Evolutionary conservation across 1,284 basidiomycete species (phyloP).

Genomic region (Inonotus obliquus): DNA sequence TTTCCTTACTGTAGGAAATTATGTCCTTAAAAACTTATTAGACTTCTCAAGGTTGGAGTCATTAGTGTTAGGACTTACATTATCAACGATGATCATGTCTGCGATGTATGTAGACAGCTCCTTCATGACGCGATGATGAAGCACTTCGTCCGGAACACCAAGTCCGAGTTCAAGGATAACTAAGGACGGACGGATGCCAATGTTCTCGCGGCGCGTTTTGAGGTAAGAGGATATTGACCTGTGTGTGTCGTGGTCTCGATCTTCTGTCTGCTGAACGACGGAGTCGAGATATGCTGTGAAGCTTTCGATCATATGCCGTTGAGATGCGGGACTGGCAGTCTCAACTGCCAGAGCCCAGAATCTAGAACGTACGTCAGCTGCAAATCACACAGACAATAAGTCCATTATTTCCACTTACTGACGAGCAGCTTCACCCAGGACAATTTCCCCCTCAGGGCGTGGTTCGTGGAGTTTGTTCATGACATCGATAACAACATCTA

Average conservation of each 20-base stretch:
- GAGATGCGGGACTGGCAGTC: slow-evolving; percentile 45
- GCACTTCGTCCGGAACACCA: slow-evolving; percentile 51
- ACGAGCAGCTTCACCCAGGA: slow-evolving; percentile 30
- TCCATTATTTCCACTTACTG: slow-evolving; percentile 23
- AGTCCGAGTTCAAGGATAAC: slow-evolving; percentile 49
- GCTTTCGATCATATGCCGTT: slow-evolving; percentile 53
- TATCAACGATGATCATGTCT: slow-evolving; percentile 57
- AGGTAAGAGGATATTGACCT: slow-evolving; percentile 57
- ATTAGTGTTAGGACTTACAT: slow-evolving; percentile 36
- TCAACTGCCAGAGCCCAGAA: slow-evolving; percentile 49
- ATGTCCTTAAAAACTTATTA: neutral
- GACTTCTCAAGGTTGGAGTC: neutral
- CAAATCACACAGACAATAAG: slow-evolving; percentile 1
- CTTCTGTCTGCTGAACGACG: slow-evolving; percentile 45
- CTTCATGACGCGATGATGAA: slow-evolving; percentile 44
- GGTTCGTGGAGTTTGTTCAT: slow-evolving; percentile 30
- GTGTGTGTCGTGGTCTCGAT: slow-evolving; percentile 42
- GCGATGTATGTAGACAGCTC: slow-evolving; percentile 50
- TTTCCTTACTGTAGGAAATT: slow-evolving; percentile 9
- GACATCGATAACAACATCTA: slow-evolving; percentile 34
- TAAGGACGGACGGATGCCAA: slow-evolving; percentile 55
- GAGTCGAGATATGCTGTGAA: slow-evolving; percentile 51
- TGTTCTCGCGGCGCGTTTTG: slow-evolving; percentile 49
- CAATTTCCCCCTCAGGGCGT: slow-evolving; percentile 28
- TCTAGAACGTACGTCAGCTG: slow-evolving; percentile 27